Conservation (phyloP, 768 basidiomycete genomes). For the Boletus reticuloceps region DNA sequence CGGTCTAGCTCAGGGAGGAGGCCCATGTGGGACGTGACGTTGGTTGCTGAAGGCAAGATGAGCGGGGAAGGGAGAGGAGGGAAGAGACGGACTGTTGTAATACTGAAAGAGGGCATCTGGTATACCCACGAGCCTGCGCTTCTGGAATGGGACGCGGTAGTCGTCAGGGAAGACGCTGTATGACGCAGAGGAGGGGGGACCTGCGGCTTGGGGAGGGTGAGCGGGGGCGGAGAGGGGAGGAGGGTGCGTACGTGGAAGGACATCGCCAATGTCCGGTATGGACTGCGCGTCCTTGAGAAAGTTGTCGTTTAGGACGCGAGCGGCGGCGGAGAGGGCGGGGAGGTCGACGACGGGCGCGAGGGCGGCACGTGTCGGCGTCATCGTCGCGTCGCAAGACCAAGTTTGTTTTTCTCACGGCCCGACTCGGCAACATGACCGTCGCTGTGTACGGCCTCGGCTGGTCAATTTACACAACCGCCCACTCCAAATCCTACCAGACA, state of each 20-base stretch:
- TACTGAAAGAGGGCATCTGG: conserved; percentile 77
- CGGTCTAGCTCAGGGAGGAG: conserved; percentile 90
- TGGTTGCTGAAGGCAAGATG: conserved; percentile 47
- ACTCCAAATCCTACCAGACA: too few species aligned
- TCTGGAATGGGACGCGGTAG: conserved; percentile 76
- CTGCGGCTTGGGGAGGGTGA: conserved; percentile 45
- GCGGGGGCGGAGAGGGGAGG: background rate
- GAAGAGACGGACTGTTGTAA: conserved; percentile 60
- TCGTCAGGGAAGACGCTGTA: conserved; percentile 80
- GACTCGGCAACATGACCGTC: conserved; percentile 53
- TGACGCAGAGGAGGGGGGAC: conserved; percentile 66
- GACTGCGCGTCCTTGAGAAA: conserved; percentile 70
- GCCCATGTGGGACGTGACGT: conserved; percentile 81
- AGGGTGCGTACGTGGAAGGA: conserved; percentile 48
- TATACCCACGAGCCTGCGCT: conserved; percentile 70
- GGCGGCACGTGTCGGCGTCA: conserved; percentile 17
- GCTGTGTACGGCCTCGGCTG: conserved; percentile 68
- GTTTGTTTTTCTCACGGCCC: conserved; percentile 64
- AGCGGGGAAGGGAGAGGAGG: background rate
- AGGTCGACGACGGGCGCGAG: conserved; percentile 49
- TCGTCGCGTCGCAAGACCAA: background rate
- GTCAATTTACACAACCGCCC: too few species aligned
- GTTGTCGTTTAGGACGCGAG: conserved; percentile 63
- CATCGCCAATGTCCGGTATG: conserved; percentile 74
- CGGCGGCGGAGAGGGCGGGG: conserved; percentile 60